Base-by-base conservation (phyloP, 192 early-diverging fungal genomes). In the Coemansia sp. region DNA sequence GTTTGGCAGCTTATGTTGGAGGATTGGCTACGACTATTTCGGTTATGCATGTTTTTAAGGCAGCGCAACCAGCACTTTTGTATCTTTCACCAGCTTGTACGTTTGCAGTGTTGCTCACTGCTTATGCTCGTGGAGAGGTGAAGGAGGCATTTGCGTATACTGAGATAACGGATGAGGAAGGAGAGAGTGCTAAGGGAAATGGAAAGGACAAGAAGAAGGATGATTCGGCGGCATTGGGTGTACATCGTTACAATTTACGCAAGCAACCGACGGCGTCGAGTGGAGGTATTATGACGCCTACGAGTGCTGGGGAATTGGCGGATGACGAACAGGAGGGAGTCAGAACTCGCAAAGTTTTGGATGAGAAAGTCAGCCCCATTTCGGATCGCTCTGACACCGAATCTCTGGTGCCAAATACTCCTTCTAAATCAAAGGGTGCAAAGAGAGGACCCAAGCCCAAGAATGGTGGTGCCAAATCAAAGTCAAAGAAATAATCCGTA, bases 41-140 rank as follows among this genome's bases (percentile, higher is more conserved):
- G 14, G 93, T 98, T 14, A 95, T 98, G 94, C 95, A 98, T 71
- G 85, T 86, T 23, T 98, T 97, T 85, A 85, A 95, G 74, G 91
- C 94, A 11, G 96, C 95, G 5, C 96, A 98, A 85, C 96, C 96
- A 4, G 96, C 96, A 6, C 83, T 98, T 8, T 84, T 98, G 52
- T 98, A 98, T 66, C 87, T 98, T 51, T 97, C 95, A 2, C 96
- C 96, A 0, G 96, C 96, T 2, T 98, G 96, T 68, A 97, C 94
- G 57, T 59, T 97, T 6, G 94, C 95, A 5, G 88, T 89, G 4
- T 66, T 97, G 23, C 24, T 87, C 5, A 88, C 85, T 11, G 92
- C 86, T 7, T 56, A 78, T 25, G 65, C 71, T 21, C 89, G 91
- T 42, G 90, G 91, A 63, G 89, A 93, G 78, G 42, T 93, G 32